Evolutionary conservation across 139 green algal genomes (phyloP), one percentile per base, ranked within the genome.

Genomic region (Chlamydomonas schloesseri): DNA sequence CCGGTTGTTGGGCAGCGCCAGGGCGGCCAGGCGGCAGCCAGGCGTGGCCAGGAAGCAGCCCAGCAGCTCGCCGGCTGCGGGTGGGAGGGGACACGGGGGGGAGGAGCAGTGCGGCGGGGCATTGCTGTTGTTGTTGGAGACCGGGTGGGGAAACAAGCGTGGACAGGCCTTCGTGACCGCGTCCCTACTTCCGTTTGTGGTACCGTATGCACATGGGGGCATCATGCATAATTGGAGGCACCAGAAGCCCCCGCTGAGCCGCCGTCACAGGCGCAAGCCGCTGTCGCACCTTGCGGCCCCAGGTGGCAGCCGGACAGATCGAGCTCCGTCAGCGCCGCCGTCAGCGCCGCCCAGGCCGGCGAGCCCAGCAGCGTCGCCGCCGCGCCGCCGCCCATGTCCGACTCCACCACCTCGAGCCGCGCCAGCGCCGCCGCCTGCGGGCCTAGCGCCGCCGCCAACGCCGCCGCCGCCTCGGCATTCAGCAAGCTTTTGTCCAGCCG

Each of bases 401-500:
- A 85, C 33, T 76, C 79, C 1, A 85, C 79, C n/a, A 85, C 0
- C 50, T 76, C 47, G 1, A 85, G 46, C 46, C 26, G 21, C 5
- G 11, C 15, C 46, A 85, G 46, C 2, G 79, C 47, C 1, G 20
- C 47, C 1, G 47, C 64, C 79, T 85, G 79, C 21, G 36, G 1
- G 11, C 67, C 68, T 6, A 85, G 65, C 21, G 79, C 79, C 17
- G 42, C 79, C 23, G 79, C n/a, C 11, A 85, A 67, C 33, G 67
- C 65, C 23, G 31, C 67, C 10, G 67, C 79, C 4, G 47, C 79
- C 28, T 36, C 64, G 1, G 47, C 33, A 5, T 6, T 69, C n/a
- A 85, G 26, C n/a, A 24, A 0, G 79, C 79, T 70, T 24, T 68
- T 76, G 18, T 85, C 46, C 47, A 85, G 46, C 24, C 79, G 64